phyloP scores from a whole-genome alignment of 352 stramenopile genomes.

The Aphanomyces astaci region DNA sequence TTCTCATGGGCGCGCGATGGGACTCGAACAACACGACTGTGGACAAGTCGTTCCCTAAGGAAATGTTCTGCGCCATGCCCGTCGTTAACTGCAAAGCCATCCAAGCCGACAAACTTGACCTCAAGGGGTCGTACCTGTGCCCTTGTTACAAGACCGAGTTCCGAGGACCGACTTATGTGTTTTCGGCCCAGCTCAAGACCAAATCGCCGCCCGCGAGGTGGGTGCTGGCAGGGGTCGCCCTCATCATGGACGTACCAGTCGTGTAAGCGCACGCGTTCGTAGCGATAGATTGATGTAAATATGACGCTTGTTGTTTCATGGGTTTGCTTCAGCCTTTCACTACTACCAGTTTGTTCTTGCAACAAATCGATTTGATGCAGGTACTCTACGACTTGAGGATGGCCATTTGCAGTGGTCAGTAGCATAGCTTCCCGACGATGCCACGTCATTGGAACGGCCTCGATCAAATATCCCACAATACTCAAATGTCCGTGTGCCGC shows the following conservation, averaged over 20 bases:
- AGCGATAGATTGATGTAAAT: no score
- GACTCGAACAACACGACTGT: constrained; percentile 88
- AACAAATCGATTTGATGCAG: not conserved
- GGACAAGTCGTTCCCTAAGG: constrained; percentile 93
- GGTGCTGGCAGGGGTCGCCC: constrained; percentile 91
- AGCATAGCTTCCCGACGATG: not conserved
- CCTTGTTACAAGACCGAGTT: constrained; percentile 97
- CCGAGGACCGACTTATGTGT: constrained; percentile 95
- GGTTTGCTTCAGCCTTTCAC: no score
- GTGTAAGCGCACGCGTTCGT: no score
- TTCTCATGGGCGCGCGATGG: constrained; percentile 94
- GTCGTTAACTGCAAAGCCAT: constrained; percentile 98
- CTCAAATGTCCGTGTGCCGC: constrained; percentile 8
- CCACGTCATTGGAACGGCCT: not conserved
- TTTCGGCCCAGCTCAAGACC: constrained; percentile 96
- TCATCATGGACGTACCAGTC: constrained; percentile 91
- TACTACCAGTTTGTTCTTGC: not conserved
- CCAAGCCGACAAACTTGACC: constrained; percentile 90
- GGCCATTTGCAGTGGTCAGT: constrained; percentile 8
- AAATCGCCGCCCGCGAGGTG: constrained; percentile 91
- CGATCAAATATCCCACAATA: not conserved
- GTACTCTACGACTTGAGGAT: not conserved
- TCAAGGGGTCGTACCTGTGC: constrained; percentile 92
- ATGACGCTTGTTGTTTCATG: no score
- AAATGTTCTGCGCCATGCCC: constrained; percentile 97